Evolutionary conservation across 345 rosid species (phyloP), one percentile per base, ranked within the genome.

Genomic region (Aquilaria yunnanensis): DNA sequence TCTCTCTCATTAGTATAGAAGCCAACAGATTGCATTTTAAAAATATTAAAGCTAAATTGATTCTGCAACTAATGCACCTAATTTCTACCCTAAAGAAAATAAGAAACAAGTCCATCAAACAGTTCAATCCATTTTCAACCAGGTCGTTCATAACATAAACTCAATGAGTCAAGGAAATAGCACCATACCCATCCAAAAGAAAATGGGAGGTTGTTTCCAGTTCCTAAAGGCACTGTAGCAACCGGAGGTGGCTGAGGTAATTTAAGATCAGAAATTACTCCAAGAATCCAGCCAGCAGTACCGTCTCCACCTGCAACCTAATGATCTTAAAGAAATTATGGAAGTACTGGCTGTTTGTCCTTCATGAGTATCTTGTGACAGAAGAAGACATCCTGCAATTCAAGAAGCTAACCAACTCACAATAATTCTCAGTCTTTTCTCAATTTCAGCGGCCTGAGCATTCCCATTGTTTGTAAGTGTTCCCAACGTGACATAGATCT

Each of bases 231-330:
- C 14, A 87, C 85, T 6, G 88, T 87, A 37, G 88, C 90, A 55
- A 84, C 67, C 3, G 94, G 86, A 32, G 88, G 90, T 47, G 90
- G 81, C 13, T 64, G 73, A 54, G 88, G 86, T 47, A 87, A 74
- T 70, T 87, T 84, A 68, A 87, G 90, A 81, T 87, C 90, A 55
- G 78, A 75, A 67, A 87, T 75, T 32, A 87, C 90, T 50, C 94
- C 90, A 32, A 87, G 88, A 50, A 87, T 78, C 94, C 90, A 87
- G 64, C 90, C 70, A 14, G 90, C 90, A 4, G 94, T 87, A 60
- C 94, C 90, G 74, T 87, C 94, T 49, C 90, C 90, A 23, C 90
- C 94, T 10, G 88, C 94, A 75, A 84, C 90, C 94, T 87, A 65
- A 73, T 46, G 29, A 67, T 16, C 13, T 29, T 32, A 48, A 56